A percentile compares a stretch with the other conserved stretches of the same genome.
phyloP scores from a whole-genome alignment of 345 rosid species.

The Brassica nigra region DNA sequence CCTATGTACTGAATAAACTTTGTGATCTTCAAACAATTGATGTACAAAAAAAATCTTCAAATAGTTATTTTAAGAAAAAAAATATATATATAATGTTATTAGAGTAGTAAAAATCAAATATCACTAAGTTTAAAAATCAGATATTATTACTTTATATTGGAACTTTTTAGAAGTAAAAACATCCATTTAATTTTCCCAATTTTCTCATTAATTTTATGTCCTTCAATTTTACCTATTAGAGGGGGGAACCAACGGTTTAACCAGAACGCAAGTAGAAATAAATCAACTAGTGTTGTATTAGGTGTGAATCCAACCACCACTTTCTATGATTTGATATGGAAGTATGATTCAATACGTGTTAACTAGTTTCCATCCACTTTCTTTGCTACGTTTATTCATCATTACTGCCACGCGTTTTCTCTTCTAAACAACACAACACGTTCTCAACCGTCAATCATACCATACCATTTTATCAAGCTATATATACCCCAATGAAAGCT shows the following conservation, averaged over 20 bases:
- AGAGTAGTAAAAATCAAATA: no score
- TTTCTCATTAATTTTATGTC: neutral
- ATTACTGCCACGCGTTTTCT: constrained; percentile 23
- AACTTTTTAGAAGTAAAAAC: neutral
- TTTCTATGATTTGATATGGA: neutral
- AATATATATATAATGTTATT: no score
- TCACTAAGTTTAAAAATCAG: neutral
- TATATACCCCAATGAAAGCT: neutral
- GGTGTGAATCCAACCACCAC: neutral
- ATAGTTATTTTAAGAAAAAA: no score
- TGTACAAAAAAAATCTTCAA: neutral
- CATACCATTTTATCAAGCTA: neutral
- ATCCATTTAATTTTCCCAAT: neutral
- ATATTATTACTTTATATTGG: neutral
- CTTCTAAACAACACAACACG: constrained; percentile 10
- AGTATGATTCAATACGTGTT: constrained; percentile 15
- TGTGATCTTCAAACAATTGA: neutral
- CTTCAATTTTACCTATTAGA: neutral
- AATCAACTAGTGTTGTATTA: neutral
- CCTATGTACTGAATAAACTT: neutral
- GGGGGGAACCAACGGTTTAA: neutral
- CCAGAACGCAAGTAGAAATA: neutral
- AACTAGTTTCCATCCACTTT: constrained; percentile 6
- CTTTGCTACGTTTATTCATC: neutral
- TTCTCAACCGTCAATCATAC: neutral